Evolutionary conservation across 139 green algal species (phyloP).

Genomic region (Chlorella sorokiniana): DNA sequence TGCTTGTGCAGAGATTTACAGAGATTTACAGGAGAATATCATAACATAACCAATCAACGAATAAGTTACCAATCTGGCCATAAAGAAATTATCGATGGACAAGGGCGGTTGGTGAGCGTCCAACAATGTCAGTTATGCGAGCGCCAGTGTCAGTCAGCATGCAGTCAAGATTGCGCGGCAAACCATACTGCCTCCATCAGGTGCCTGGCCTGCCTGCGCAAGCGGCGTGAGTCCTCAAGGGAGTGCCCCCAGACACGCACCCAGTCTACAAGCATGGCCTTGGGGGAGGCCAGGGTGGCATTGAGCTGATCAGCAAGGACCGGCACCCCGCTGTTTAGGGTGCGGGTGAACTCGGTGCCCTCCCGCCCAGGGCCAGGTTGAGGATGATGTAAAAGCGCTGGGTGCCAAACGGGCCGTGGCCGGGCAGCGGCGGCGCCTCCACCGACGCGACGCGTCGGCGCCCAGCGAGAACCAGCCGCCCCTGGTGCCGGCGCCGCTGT

Average conservation of each 20-base stretch:
- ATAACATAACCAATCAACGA: too few relatives aligned
- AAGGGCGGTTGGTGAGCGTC: too few relatives aligned
- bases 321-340: neutral
- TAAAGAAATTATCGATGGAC: too few relatives aligned
- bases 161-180: neutral
- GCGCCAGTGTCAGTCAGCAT: too few relatives aligned
- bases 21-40: too few relatives aligned
- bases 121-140: too few relatives aligned
- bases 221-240: neutral
- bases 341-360: conserved; percentile 1
- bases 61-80: too few relatives aligned
- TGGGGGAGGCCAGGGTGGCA: neutral
- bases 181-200: neutral
- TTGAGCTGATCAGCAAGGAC: neutral
- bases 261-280: conserved; percentile 47
- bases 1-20: too few relatives aligned
- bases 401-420: conserved; percentile 41
- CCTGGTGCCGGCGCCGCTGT: conserved; percentile 7
- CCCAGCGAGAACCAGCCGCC: conserved; percentile 29
- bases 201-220: neutral
- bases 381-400: conserved; percentile 50
- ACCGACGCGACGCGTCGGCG: neutral
- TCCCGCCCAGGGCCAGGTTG: conserved; percentile 55
- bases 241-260: conserved; percentile 40
- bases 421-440: neutral